phyloP scores from a whole-genome alignment of 2,329 filamentous ascomycete genomes.

The Aspergillus persii region DNA sequence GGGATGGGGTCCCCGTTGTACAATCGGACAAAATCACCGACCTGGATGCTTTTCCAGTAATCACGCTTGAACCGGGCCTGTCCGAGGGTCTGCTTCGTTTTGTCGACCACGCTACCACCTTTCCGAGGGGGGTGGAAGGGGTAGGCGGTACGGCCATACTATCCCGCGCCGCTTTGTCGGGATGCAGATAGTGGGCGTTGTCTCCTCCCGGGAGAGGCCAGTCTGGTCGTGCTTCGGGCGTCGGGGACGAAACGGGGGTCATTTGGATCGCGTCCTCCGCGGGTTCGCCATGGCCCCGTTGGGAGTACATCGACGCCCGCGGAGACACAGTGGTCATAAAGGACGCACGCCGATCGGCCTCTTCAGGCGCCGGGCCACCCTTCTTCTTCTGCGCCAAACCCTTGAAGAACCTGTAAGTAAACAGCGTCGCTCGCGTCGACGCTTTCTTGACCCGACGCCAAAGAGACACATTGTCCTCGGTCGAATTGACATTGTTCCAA shows the following conservation, averaged over 20 bases:
- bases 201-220: slow-evolving; percentile 36
- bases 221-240: slow-evolving; percentile 53
- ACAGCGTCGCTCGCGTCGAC: slow-evolving; percentile 62
- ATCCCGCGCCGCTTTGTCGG: slow-evolving; percentile 29
- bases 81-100: slow-evolving; percentile 61
- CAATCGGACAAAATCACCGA: slow-evolving; percentile 93
- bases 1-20: slow-evolving; percentile 96
- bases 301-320: slow-evolving; percentile 56
- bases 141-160: slow-evolving; percentile 25
- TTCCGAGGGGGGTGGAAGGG: slow-evolving; percentile 37
- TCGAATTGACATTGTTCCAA: slow-evolving; percentile 91
- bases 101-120: slow-evolving; percentile 71
- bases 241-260: slow-evolving; percentile 87
- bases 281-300: slow-evolving; percentile 42
- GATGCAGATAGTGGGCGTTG: slow-evolving; percentile 32
- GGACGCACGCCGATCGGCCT: slow-evolving; percentile 64
- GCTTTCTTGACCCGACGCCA: slow-evolving; percentile 94
- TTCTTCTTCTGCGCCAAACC: slow-evolving; percentile 51
- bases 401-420: slow-evolving; percentile 54
- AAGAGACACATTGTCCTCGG: slow-evolving; percentile 76
- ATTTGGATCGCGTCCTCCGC: slow-evolving; percentile 77
- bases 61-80: slow-evolving; percentile 87
- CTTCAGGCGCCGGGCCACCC: slow-evolving; percentile 14
- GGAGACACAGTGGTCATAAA: slow-evolving; percentile 59
- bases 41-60: slow-evolving; percentile 90